Percentiles rank a stretch among this genome's conserved stretches.
phyloP scores from a whole-genome alignment of 2,329 filamentous ascomycete genomes.

The Rhinocladiella similis region DNA sequence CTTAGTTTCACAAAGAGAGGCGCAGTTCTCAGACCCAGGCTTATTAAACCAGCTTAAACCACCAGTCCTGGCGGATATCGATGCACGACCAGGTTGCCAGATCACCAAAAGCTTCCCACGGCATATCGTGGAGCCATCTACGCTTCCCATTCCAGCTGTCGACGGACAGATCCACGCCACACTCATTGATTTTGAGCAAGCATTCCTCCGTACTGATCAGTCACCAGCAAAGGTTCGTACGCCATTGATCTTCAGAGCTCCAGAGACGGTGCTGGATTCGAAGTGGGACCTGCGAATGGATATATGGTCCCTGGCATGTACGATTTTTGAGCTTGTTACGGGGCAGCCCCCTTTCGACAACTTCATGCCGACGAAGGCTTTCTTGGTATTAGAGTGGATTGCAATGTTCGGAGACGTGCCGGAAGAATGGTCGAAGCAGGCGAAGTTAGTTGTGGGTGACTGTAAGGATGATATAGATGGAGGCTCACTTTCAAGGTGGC shows the following conservation, averaged over 20 bases:
- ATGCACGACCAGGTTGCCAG: constrained; percentile 7
- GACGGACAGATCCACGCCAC: constrained; percentile 14
- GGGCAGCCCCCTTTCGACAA: constrained; percentile 29
- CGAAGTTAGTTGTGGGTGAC: constrained; percentile 15
- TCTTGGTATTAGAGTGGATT: constrained; percentile 25
- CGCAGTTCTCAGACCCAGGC: constrained; percentile 15
- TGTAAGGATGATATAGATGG: constrained; percentile 11
- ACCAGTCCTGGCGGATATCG: constrained; percentile 15
- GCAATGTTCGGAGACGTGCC: constrained; percentile 26
- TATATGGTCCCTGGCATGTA: constrained; percentile 26
- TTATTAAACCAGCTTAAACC: constrained; percentile 9
- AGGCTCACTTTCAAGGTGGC: constrained; percentile 21
- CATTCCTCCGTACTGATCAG: constrained; percentile 17
- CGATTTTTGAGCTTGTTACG: constrained; percentile 26
- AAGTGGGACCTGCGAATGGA: constrained; percentile 19
- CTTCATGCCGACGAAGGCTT: constrained; percentile 21
- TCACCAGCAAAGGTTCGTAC: constrained; percentile 16
- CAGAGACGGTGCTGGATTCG: constrained; percentile 23
- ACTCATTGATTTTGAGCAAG: constrained; percentile 26
- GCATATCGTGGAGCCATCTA: constrained; percentile 19
- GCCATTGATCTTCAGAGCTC: constrained; percentile 26
- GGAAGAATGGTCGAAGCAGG: constrained; percentile 23
- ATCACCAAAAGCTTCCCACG: constrained; percentile 18
- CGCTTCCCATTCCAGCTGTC: constrained; percentile 5
- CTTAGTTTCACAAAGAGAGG: constrained; percentile 14